phyloP scores from a whole-genome alignment of 345 rosid genomes.

The Cochlearia excelsa region DNA sequence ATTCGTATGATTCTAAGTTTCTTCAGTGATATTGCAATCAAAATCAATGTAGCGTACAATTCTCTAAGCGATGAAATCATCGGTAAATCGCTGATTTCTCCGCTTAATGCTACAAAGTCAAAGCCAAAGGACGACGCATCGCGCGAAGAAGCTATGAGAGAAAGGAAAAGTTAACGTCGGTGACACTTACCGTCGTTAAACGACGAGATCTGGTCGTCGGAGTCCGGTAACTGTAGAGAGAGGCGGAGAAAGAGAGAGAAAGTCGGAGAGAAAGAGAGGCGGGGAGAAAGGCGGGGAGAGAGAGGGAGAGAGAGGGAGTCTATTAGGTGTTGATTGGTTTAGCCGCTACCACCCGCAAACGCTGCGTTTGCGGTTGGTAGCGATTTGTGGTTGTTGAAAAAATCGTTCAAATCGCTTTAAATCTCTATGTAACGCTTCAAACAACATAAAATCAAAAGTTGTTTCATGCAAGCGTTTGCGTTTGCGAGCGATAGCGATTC shows the following conservation, averaged over 20 bases:
- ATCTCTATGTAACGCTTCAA: too few species aligned
- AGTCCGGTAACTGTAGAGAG: constrained; percentile 30
- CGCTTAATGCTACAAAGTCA: constrained; percentile 14
- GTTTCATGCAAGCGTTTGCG: too few species aligned
- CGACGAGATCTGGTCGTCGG: constrained; percentile 34
- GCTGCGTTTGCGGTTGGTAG: too few species aligned
- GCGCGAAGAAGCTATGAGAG: not conserved
- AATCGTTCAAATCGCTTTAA: too few species aligned
- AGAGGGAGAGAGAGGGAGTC: not conserved
- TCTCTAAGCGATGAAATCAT: constrained; percentile 2
- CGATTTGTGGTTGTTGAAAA: too few species aligned
- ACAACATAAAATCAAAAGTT: too few species aligned
- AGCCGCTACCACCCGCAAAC: too few species aligned
- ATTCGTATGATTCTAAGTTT: not conserved
- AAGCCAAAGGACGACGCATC: constrained; percentile 5
- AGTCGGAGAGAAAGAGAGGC: not conserved
- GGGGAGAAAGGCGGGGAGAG: not conserved
- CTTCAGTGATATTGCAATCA: not conserved
- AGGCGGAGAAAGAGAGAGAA: constrained; percentile 22
- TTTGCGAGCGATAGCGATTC: too few species aligned
- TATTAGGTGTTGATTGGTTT: too few species aligned
- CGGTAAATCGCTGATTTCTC: constrained; percentile 16
- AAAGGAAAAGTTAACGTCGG: not conserved
- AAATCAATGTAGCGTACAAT: constrained; percentile 5
- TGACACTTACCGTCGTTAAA: constrained; percentile 21